A percentile compares a stretch with the other conserved stretches of the same genome.
Evolutionary conservation across 2,329 filamentous ascomycete genomes (phyloP).

Genomic region (Polytolypa hystricis): DNA sequence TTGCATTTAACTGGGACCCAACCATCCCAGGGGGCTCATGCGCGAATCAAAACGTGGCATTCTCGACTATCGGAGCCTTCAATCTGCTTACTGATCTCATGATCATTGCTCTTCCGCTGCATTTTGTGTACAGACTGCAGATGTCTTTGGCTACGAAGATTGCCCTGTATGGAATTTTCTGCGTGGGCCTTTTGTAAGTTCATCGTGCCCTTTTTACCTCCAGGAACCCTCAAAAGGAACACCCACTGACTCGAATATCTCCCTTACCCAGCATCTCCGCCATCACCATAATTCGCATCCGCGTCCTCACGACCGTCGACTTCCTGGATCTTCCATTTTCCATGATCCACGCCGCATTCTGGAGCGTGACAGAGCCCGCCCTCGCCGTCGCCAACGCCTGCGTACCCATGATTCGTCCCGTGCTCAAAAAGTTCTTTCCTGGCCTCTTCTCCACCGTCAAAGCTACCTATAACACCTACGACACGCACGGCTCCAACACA

Average conservation of each 20-base stretch:
- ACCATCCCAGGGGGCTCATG: conserved; percentile 15
- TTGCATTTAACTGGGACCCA: conserved; percentile 19
- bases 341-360: conserved; percentile 25
- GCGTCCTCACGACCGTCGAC: conserved; percentile 23
- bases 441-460: too few species aligned
- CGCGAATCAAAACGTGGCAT: conserved; percentile 15
- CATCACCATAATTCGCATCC: conserved; percentile 26
- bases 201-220: conserved; percentile 6
- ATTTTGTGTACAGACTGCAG: conserved; percentile 14
- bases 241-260: background rate
- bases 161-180: conserved; percentile 16
- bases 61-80: conserved; percentile 14
- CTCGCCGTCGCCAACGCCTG: conserved; percentile 32
- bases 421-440: too few species aligned
- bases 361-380: conserved; percentile 29
- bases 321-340: conserved; percentile 26
- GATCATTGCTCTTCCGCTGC: conserved; percentile 16
- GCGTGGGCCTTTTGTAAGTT: conserved; percentile 17
- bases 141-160: conserved; percentile 17
- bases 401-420: conserved; percentile 31
- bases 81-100: conserved; percentile 18
- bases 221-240: background rate
- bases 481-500: too few species aligned
- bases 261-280: conserved; percentile 22
- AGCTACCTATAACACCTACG: too few species aligned